Evolutionary conservation across 2,329 filamentous ascomycete genomes (phyloP).

Genomic region (Pseudogymnoascus sp.): DNA sequence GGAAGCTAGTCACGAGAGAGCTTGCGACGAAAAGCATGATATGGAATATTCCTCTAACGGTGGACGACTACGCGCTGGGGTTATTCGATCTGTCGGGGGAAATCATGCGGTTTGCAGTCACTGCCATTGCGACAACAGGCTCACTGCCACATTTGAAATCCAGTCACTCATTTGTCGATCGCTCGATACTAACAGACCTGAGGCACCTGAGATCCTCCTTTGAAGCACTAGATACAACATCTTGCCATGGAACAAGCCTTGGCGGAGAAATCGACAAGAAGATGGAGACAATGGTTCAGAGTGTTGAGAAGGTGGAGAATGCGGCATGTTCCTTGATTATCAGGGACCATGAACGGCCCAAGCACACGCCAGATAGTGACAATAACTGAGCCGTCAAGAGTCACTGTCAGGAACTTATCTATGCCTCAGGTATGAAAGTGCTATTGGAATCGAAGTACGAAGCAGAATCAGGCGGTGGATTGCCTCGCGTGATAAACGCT

Average conservation of each 20-base stretch:
- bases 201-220: conserved; percentile 69
- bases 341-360: conserved; percentile 66
- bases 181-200: conserved; percentile 72
- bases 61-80: conserved; percentile 82
- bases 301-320: conserved; percentile 89
- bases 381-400: background rate
- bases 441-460: background rate
- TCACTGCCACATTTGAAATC: conserved; percentile 34
- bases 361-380: background rate
- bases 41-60: conserved; percentile 56
- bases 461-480: background rate
- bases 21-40: conserved; percentile 46
- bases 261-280: conserved; percentile 66
- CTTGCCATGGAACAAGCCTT: conserved; percentile 44
- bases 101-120: conserved; percentile 93
- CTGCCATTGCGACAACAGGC: conserved; percentile 65
- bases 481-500: background rate
- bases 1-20: conserved; percentile 63
- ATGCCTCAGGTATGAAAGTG: background rate
- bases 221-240: conserved; percentile 59
- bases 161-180: conserved; percentile 27
- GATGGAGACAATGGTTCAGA: conserved; percentile 75
- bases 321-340: conserved; percentile 83
- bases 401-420: background rate
- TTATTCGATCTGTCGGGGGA: conserved; percentile 93